These are phyloP conservation scores for Singerocomus rubriflavus DNA, from an alignment of 1,284 basidiomycete species.

Conservation along the genomic window DNA sequence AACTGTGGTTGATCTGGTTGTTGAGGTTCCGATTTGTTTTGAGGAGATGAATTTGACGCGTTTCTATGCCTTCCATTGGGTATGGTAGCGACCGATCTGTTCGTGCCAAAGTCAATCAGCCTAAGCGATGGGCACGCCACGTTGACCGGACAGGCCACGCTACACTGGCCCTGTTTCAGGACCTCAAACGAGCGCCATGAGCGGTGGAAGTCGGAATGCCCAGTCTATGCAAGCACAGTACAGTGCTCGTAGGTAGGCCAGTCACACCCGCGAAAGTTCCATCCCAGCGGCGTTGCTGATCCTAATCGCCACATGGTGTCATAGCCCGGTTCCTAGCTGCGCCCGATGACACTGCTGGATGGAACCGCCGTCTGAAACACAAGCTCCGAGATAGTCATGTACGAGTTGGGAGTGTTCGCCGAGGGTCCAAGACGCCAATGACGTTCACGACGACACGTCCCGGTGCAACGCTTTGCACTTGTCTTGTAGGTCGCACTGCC, in stretches of 20 bases:
- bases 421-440: no score
- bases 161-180: slow-evolving; percentile 28
- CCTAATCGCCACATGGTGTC: slow-evolving; percentile 1
- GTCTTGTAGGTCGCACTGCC: no score
- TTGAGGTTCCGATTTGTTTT: slow-evolving; percentile 4
- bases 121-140: slow-evolving; percentile 17
- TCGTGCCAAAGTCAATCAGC: slow-evolving; percentile 27
- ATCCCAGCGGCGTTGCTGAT: not conserved
- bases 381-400: not conserved
- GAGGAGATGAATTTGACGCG: slow-evolving; percentile 22
- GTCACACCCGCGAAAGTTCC: slow-evolving; percentile 27
- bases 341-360: slow-evolving; percentile 3
- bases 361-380: slow-evolving; percentile 11
- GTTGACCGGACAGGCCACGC: slow-evolving; percentile 13
- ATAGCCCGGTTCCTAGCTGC: not conserved
- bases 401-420: no score
- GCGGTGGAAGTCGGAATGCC: slow-evolving; percentile 11
- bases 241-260: no score
- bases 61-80: slow-evolving; percentile 19
- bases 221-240: no score
- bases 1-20: slow-evolving; percentile 23
- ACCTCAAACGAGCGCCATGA: slow-evolving; percentile 3
- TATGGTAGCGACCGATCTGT: slow-evolving; percentile 14
- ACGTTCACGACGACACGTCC: no score
- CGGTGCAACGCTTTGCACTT: no score